phyloP scores from a whole-genome alignment of 176 grass and related monocot species.

The Thinopyrum elongatum region DNA sequence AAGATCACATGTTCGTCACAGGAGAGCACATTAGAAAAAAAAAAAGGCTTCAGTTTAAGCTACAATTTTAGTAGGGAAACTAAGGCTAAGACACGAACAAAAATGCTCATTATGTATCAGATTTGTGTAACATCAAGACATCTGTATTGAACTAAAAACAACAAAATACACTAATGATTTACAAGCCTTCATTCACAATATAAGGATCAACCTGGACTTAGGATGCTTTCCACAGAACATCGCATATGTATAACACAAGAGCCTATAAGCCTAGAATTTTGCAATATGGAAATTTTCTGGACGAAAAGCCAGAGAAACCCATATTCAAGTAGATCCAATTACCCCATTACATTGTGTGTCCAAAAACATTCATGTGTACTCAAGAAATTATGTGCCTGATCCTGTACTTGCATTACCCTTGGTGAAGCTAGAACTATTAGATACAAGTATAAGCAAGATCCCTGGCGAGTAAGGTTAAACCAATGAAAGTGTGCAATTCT shows the following conservation, averaged over 20 bases:
- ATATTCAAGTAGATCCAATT: conserved; percentile 15
- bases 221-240: background rate
- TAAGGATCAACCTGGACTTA: background rate
- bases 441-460: background rate
- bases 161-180: background rate
- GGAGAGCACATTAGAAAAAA: background rate
- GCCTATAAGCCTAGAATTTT: conserved; percentile 9
- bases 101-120: background rate
- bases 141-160: background rate
- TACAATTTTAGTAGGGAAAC: background rate
- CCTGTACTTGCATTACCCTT: background rate
- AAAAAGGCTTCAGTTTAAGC: conserved; percentile 11
- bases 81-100: background rate
- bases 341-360: background rate
- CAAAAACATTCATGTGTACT: background rate
- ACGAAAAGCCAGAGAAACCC: conserved; percentile 4
- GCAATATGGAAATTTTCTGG: background rate
- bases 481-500: background rate
- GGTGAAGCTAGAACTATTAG: background rate
- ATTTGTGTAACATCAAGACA: conserved; percentile 16
- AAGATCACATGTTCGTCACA: background rate
- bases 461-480: background rate
- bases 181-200: background rate
- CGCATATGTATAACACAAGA: conserved; percentile 2
- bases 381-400: background rate